phyloP scores from a whole-genome alignment of 768 basidiomycete species.

The Brasilioporus rufonigricans region DNA sequence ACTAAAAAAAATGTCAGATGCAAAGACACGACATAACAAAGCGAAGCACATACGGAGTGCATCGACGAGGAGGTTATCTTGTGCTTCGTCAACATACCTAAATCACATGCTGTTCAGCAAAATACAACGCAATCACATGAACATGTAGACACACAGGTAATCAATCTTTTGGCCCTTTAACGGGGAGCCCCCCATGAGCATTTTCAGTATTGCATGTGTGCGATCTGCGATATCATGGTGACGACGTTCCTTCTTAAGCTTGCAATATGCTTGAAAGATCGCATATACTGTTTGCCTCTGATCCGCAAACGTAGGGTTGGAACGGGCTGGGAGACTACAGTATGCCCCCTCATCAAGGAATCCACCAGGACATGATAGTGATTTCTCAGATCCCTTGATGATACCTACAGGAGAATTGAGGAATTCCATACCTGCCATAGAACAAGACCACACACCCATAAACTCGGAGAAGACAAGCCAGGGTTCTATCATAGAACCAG shows the following conservation, averaged over 20 bases:
- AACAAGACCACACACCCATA: slow-evolving; percentile 43
- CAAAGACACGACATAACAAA: background rate
- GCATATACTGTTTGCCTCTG: slow-evolving; percentile 48
- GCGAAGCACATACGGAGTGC: slow-evolving; percentile 42
- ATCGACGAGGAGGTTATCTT: slow-evolving; percentile 71
- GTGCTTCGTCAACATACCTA: slow-evolving; percentile 70
- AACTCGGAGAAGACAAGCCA: slow-evolving; percentile 63
- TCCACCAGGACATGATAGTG: slow-evolving; percentile 34
- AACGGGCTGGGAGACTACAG: slow-evolving; percentile 45
- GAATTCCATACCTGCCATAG: background rate
- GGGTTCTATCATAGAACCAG: slow-evolving; percentile 42
- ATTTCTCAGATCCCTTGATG: slow-evolving; percentile 65
- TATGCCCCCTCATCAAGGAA: slow-evolving; percentile 49
- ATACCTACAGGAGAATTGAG: slow-evolving; percentile 39
- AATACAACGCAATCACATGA: background rate
- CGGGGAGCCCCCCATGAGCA: slow-evolving; percentile 25
- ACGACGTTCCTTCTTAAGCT: slow-evolving; percentile 38
- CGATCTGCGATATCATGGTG: slow-evolving; percentile 63
- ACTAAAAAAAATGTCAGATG: slow-evolving; percentile 41
- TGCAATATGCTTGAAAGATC: slow-evolving; percentile 52
- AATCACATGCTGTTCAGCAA: background rate
- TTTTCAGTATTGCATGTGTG: slow-evolving; percentile 50
- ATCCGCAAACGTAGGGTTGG: slow-evolving; percentile 52
- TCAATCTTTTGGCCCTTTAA: slow-evolving; percentile 47
- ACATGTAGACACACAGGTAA: slow-evolving; percentile 44